Evolutionary conservation across 2,329 filamentous ascomycete genomes (phyloP), one percentile per base, ranked within the genome.

Genomic region (Thelonectria discophora): DNA sequence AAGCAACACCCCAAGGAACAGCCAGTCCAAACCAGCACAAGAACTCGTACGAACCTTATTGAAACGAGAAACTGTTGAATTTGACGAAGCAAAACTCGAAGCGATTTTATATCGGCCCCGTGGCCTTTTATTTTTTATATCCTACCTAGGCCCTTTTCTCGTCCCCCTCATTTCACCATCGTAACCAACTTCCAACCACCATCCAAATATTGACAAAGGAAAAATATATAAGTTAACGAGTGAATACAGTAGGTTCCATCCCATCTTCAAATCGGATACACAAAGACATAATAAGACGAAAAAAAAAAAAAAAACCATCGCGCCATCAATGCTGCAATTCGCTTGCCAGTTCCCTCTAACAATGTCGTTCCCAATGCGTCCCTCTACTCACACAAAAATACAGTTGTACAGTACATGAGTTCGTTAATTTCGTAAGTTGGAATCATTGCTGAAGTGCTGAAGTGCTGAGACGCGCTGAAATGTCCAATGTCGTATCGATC

Each of bases 381-480:
- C 13, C n/a, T 46, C 30, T 51, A 55, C 37, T 34, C 12, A 40
- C 47, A 60, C 52, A 60, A 32, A 27, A n/a, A 30, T 37, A 39
- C 56, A 61, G 47, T 47, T 39, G 34, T 60, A 60, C 48, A 49
- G 48, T 56, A 61, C 58, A 61, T 48, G 42, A 20, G 46, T 60
- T 30, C 58, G 40, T 60, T 60, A 60, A 47, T 42, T 46, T 46
- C 42, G 20, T 21, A 46, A 46, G 27, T 30, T 30, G 27, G 27
- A 30, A 30, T 30, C 27, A 30, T 30, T 30, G 5, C 27, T 30
- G 27, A 10, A 30, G 21, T 30, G 27, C 27, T 30, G 27, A 30
- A 30, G 9, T 8, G 27, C 9, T n/a, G n/a, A n/a, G n/a, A n/a
- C 8, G 27, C 27, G 6, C 7, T 2, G 9, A 30, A 30, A 8